Evolutionary conservation across 345 rosid genomes (phyloP), one percentile per base, ranked within the genome.

Genomic region (Lepidium aucheri): DNA sequence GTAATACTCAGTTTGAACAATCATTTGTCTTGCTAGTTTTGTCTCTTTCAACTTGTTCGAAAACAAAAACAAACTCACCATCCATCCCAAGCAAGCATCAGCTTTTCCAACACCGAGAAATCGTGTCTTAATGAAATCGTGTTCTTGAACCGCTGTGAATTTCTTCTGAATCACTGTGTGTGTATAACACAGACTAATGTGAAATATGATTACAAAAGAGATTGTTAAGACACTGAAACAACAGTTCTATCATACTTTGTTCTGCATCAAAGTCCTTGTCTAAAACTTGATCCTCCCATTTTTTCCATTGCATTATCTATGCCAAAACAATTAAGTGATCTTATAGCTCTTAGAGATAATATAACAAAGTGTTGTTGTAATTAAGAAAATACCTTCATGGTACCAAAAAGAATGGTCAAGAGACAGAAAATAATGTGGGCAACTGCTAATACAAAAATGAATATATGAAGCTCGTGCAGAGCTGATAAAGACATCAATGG

Each of bases 401-500:
- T 84, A 41, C 96, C 98, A 7, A 84, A 82, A 42, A 91, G 67
- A 64, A 91, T 85, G 41, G 95, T 91, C 43, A 91, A 76, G 63
- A 81, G 92, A 39, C 90, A 86, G 79, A 89, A 79, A 17, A 77
- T 60, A 33, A 91, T 89, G n/a, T 91, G 98, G 0, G 79, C 77
- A 24, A 79, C 79, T 0, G 96, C 98, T 39, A 91, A 83, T 17
- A 84, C 91, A 17, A 91, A 91, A 74, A 89, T 91, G 64, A 91
- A 85, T 52, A 85, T 84, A 50, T 91, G 96, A 66, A 91, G 87
- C 74, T 91, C 91, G 51, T 91, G 95, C 47, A 91, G 56, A 8
- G 98, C 95, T 10, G 81, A 80, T 2, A 50, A 8, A 3, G 92
- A 89, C 74, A 89, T 73, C 40, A 91, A 53, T 14, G 92, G 81